Conservation (phyloP, 192 early-diverging fungal genomes). For the Coemansia sp. region DNA sequence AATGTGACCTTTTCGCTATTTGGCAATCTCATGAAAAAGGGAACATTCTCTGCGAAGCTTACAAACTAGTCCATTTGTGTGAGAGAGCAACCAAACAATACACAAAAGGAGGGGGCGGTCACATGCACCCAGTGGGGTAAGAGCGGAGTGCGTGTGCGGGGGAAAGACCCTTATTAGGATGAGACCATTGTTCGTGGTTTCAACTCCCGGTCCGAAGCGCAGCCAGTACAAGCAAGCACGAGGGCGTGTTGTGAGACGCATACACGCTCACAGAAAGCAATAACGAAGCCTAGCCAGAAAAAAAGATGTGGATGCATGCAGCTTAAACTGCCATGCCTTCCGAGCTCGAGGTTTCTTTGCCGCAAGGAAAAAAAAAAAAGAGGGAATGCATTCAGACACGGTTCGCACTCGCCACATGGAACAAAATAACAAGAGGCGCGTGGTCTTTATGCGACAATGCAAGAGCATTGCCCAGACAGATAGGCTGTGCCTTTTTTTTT, state of each 20-base stretch:
- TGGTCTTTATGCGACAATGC: slow-evolving; percentile 14
- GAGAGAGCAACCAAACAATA: slow-evolving; percentile 5
- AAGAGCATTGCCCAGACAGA: not conserved
- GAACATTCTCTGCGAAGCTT: not conserved
- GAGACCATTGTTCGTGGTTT: slow-evolving; percentile 3
- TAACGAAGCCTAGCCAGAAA: not conserved
- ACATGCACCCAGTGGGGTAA: not conserved
- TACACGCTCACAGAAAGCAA: not conserved
- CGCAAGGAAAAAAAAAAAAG: slow-evolving; percentile 2
- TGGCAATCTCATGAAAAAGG: not conserved
- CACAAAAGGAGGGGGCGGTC: not conserved
- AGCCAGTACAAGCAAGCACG: not conserved
- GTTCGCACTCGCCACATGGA: slow-evolving; percentile 9
- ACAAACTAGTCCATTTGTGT: not conserved
- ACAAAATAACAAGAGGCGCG: not conserved
- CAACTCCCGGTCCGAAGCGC: slow-evolving; percentile 1
- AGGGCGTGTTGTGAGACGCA: not conserved
- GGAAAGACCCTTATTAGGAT: not conserved
- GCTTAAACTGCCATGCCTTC: not conserved
- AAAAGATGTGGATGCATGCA: slow-evolving; percentile 2
- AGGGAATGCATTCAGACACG: not conserved
- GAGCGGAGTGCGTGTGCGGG: not conserved
- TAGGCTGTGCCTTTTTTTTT: not conserved
- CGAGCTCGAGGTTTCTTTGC: not conserved
- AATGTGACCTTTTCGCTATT: not conserved